These are phyloP conservation scores for Termitomyces sp. DNA, from an alignment of 768 basidiomycete genomes.

Conservation along the genomic window DNA sequence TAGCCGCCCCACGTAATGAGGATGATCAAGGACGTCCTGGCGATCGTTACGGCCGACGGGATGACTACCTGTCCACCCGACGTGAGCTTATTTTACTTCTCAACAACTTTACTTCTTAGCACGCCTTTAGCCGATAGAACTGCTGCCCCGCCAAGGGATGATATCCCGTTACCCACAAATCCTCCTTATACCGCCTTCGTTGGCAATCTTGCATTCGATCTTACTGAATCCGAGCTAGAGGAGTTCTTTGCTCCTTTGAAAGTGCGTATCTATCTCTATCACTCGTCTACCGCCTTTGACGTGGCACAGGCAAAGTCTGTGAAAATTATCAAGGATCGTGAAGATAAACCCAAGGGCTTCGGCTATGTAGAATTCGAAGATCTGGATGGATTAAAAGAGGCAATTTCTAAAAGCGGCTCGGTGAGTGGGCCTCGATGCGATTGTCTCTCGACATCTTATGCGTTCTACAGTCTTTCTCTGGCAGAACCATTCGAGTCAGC, in stretches of 20 bases:
- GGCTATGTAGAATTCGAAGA: constrained; percentile 96
- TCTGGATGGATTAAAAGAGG: constrained; percentile 81
- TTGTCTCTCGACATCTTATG: neutral
- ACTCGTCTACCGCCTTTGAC: neutral
- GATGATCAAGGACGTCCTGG: constrained; percentile 51
- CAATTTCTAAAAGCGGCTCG: constrained; percentile 61
- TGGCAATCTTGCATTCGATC: constrained; percentile 93
- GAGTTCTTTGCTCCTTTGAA: constrained; percentile 68
- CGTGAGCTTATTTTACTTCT: constrained; percentile 35
- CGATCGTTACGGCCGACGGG: constrained; percentile 52
- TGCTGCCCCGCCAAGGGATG: constrained; percentile 63
- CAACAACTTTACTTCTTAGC: neutral
- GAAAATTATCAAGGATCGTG: constrained; percentile 90
- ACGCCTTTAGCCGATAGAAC: constrained; percentile 47
- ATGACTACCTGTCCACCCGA: constrained; percentile 61
- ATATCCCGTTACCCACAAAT: constrained; percentile 90
- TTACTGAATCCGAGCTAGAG: constrained; percentile 76
- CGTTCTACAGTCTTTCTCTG: constrained; percentile 53
- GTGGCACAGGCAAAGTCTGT: constrained; percentile 63
- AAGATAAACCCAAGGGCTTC: constrained; percentile 96
- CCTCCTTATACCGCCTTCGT: constrained; percentile 97
- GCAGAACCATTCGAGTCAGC: constrained; percentile 80
- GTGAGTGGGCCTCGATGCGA: constrained; percentile 34
- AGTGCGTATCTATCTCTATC: constrained; percentile 29
- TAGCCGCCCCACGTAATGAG: constrained; percentile 67